Evolutionary conservation across 768 basidiomycete species (phyloP), one percentile per base, ranked within the genome.

Genomic region (Thelephora ganbajun): DNA sequence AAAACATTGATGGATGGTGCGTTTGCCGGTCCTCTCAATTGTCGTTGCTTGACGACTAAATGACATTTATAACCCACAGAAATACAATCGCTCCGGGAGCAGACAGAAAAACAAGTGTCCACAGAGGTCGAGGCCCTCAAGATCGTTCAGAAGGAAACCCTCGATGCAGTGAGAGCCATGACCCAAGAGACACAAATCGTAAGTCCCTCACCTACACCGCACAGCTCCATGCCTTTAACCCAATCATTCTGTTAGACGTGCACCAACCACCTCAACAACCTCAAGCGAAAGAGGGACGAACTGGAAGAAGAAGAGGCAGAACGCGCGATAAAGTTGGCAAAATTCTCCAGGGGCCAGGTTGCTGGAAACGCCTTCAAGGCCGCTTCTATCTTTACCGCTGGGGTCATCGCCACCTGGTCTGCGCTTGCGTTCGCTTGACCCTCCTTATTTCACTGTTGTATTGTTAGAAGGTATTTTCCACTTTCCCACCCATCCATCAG

Each of bases 331-430:
- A 39, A 18, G 47, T 7, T 1, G 14, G n/a, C 26, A 12, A 48
- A 36, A 49, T 50, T 18, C 7, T 22, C 39, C 26, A 49, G 43
- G 33, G 41, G 46, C 18, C 36, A 19, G 1, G 51, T 55, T 60
- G 36, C 60, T 65, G 80, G 11, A 42, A 44, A 51, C 69, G 70
- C 63, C 16, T 57, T 62, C 30, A 64, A 68, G 4, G 63, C 77
- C 33, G 74, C 77, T 6, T 73, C 78, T 3, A 77, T 74, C 14
- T 71, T 79, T 30, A 72, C 74, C 0, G 61, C 86, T 35, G 83
- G 83, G 20, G 83, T 81, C 12, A 76, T 79, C 11, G 78, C 76
- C 2, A 72, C 83, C 2, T 86, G 83, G 83, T 74, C 78, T 14
- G 80, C 80, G 20, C 61, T 87, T 49, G 83, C 83, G 0, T 86